Base-by-base conservation (phyloP, 139 green algal genomes). In the Zygnema circumcarinatum region DNA sequence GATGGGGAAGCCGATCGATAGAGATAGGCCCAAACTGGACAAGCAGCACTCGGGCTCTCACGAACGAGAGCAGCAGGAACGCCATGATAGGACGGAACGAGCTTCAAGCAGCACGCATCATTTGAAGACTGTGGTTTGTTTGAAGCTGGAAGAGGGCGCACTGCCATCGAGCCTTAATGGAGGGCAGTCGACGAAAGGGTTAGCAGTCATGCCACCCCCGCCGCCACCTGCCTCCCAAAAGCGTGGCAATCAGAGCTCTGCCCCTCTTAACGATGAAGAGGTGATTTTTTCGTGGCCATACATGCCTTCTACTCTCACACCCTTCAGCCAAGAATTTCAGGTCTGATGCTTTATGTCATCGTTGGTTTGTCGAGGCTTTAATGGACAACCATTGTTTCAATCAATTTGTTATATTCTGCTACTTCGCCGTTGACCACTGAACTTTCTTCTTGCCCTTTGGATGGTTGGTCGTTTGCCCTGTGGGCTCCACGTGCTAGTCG, bases 221-320 rank as follows among this genome's bases (percentile, higher is more conserved):
- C 69, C 69, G 3, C 69, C 69, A 78, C 69, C 69, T 78, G 69
- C 16, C 7, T 3, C 69, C 16, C 69, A 78, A 41, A 78, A 78
- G 16, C 69, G 69, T 78, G 69, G 11, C 7, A 41, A 16, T 78
- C 16, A 22, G 36, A 20, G 69, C 7, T 39, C 69, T 41, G 16
- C 69, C 11, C 69, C 69, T 41, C 69, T 78, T 41, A 78, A 78
- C 16, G 69, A 78, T 78, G 69, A 78, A 78, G 69, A 78, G 69
- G 69, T 78, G 54, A 25, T 25, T 72, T 33, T 72, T 29, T 29
- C 54, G 54, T 29, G 54, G 25, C 54, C 54, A 25, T 29, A 29
- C 54, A 29, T 29, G 25, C 54, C 54, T 29, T 29, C 54, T 72
- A 25, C 54, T 29, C 54, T 72, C 54, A 33, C 54, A 33, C 54